These are phyloP conservation scores for Poronia punctata DNA, from an alignment of 495 filamentous ascomycete genomes.

Conservation along the genomic window DNA sequence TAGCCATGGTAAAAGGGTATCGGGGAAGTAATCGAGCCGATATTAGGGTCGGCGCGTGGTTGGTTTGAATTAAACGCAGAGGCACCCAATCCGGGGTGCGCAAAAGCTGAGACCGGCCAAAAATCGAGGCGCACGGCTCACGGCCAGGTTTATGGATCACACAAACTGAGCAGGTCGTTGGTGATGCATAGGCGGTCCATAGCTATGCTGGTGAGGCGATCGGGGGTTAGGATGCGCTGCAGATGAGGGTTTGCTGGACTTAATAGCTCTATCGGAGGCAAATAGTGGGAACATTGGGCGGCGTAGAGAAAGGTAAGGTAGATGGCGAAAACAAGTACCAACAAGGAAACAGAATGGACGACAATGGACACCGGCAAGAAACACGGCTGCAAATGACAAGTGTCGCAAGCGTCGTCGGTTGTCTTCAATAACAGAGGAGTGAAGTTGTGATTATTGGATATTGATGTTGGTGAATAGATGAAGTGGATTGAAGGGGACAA, in stretches of 20 bases:
- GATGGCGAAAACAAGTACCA: conserved; percentile 1
- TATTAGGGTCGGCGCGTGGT: conserved; percentile 5
- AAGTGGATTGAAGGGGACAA: too few species aligned
- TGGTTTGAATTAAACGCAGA: conserved; percentile 5
- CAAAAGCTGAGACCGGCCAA: conserved; percentile 12
- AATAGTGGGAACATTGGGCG: conserved; percentile 26
- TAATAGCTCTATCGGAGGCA: conserved; percentile 17
- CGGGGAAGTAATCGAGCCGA: not conserved
- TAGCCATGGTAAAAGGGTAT: conserved; percentile 15
- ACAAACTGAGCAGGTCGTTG: conserved; percentile 21
- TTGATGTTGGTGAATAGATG: not conserved
- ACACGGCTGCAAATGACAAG: conserved; percentile 6
- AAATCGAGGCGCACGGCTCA: conserved; percentile 22
- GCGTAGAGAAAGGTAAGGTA: conserved; percentile 14
- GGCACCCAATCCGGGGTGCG: conserved; percentile 16
- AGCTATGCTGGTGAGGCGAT: conserved; percentile 17
- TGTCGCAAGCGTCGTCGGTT: conserved; percentile 6
- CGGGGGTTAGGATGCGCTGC: conserved; percentile 13
- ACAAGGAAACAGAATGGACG: not conserved
- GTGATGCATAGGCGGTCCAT: conserved; percentile 25
- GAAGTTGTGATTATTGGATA: not conserved
- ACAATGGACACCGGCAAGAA: not conserved
- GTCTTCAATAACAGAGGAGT: conserved; percentile 5
- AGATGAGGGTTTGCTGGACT: conserved; percentile 11
- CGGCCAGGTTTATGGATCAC: conserved; percentile 25